Base-by-base conservation (phyloP, 2,329 filamentous ascomycete genomes). In the Microascus cirrosus region DNA sequence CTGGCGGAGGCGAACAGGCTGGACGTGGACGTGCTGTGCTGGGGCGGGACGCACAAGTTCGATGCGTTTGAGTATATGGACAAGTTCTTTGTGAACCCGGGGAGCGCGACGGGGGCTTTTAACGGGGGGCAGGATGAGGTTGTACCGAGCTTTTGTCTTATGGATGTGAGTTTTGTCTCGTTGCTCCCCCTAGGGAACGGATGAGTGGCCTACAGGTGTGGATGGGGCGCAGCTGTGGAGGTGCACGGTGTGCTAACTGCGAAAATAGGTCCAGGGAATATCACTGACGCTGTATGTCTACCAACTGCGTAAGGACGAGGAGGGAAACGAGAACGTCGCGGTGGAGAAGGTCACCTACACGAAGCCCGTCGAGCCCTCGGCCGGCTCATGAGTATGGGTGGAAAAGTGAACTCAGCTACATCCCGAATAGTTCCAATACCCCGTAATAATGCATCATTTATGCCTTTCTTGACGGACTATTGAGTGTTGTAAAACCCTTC, bases 201-300 rank as follows among this genome's bases (percentile, higher is more conserved):
- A 11, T 42, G 36, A 11, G 12, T 42, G 10, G 35, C 12, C 12
- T 3, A 18, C 12, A 42, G 13, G 36, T 4, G 10, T 12, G 45
- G 12, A 20, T 11, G 1, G 7, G 20, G 12, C 20, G n/a, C 45
- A 20, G 2, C 22, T 50, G 8, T 6, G 22, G 22, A 11, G 10
- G n/a, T 10, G 20, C n/a, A 22, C 45, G n/a, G 42, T 20, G 22
- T 53, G 22, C 56, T 57, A 24, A 57, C 56, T 53, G 20, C 34
- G 5, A 54, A 50, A 12, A 11, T 51, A 95, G 90, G 90, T 95
- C 39, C 93, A 97, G 82, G 93, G 93, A 35, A 95, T 96, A 69
- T 95, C 95, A 18, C 81, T 97, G 63, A 95, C 95, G 60, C 79
- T 97, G 55, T 97, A 97, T 71, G 93, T 97, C 57, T 97, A 97